Percentiles rank a stretch among this genome's conserved stretches.
Conservation (phyloP, 371 early-diverging fungal genomes). For the Mucor piriformis region DNA sequence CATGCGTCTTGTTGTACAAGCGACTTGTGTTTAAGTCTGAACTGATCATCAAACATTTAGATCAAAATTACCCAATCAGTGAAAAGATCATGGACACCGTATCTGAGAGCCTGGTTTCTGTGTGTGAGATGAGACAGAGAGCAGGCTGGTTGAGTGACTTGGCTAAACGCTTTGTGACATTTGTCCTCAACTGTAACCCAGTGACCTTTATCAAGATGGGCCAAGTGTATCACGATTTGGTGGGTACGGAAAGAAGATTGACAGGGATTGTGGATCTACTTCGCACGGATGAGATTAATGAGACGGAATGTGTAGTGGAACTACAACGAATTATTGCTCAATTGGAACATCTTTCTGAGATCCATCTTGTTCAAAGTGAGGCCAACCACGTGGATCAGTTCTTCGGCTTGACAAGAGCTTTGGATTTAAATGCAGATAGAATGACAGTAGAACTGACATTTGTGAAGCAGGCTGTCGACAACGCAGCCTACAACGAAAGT, state of each 20-base stretch:
- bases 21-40: constrained; percentile 83
- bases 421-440: constrained; percentile 71
- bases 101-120: constrained; percentile 51
- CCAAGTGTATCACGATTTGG: constrained; percentile 69
- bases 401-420: constrained; percentile 53
- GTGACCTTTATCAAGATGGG: constrained; percentile 73
- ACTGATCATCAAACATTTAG: constrained; percentile 76
- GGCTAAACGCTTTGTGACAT: constrained; percentile 68
- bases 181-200: constrained; percentile 68
- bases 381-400: constrained; percentile 53
- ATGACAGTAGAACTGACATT: constrained; percentile 64
- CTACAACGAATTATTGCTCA: constrained; percentile 68
- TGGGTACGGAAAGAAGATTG: constrained; percentile 70
- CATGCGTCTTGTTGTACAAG: constrained; percentile 75
- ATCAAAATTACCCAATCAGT: constrained; percentile 64
- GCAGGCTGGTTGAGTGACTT: constrained; percentile 71
- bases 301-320: constrained; percentile 62
- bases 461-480: constrained; percentile 40
- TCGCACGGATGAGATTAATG: constrained; percentile 73
- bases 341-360: constrained; percentile 68
- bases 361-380: constrained; percentile 51
- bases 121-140: constrained; percentile 70
- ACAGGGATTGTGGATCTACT: constrained; percentile 71
- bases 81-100: constrained; percentile 61
- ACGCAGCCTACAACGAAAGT: constrained; percentile 37